Base-by-base conservation (phyloP, 176 grass and related monocot genomes). In the Oryza brachyantha region DNA sequence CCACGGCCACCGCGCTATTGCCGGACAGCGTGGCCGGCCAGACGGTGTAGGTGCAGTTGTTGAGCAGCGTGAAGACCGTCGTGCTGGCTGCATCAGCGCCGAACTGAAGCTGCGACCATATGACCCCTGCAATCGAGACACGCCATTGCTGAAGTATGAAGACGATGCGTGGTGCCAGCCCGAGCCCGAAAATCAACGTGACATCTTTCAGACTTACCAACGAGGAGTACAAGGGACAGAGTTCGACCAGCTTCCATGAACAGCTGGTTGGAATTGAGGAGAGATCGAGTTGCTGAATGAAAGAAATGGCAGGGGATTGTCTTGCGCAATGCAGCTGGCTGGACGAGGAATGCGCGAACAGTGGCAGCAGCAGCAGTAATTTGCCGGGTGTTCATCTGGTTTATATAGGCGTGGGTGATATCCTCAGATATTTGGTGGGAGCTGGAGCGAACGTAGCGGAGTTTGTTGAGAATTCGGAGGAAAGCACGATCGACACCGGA, bases 1-100 rank as follows among this genome's bases (percentile, higher is more conserved):
- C 91, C 29, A 97, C 45, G 74, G 83, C 79, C 7, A 25, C 69
- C 5, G 64, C 88, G 11, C 21, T 83, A 74, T 93, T 97, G 21
- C 94, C 86, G 61, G 91, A 97, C 80, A 97, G 46, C 22, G 89
- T 90, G 74, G 84, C 89, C 16, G 89, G 88, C 91, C 89, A 97
- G 66, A 94, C 71, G 8, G 77, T 94, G 74, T 84, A 43, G 28
- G 5, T 64, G 78, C 94, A 94, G 70, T 91, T 92, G 91, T 97
- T 97, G 70, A 52, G 85, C 59, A 97, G 73, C 50, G 86, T 92
- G 74, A 97, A 97, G 27, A 84, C 83, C 54, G 82, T 93, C 73
- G 70, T 80, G 43, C 75, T 75, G 55, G 78, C 74, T 13, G 74
- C 77, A 22, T 58, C 36, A 3, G 54, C 57, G 0, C 76, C 70